A percentile compares a stretch with the other conserved stretches of the same genome.
These are phyloP conservation scores for Cryptosporidium parvum DNA, from an alignment of 169 alveolate species.

Conservation along the genomic window DNA sequence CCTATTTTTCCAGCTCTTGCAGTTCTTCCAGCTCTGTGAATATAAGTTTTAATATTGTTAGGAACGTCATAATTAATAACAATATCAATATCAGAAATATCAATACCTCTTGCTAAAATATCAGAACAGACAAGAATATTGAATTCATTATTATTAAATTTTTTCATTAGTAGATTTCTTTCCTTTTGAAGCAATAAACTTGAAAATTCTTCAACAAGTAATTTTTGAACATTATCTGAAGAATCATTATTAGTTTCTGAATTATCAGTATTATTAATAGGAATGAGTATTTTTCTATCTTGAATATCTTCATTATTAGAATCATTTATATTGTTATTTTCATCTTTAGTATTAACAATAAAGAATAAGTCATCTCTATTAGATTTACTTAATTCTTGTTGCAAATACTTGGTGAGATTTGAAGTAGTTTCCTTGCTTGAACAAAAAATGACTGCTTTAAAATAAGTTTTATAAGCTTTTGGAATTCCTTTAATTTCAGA, in stretches of 20 bases:
- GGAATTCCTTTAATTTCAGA: slow-evolving; percentile 15
- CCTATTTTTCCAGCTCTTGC: slow-evolving; percentile 92
- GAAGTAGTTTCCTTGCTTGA: slow-evolving; percentile 52
- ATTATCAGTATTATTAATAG: not conserved
- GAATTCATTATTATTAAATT: slow-evolving; percentile 30
- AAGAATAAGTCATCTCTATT: slow-evolving; percentile 1
- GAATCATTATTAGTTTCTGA: not conserved
- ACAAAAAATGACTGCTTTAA: slow-evolving; percentile 45
- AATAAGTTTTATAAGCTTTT: slow-evolving; percentile 17
- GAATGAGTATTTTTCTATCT: not conserved
- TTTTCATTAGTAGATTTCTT: slow-evolving; percentile 46
- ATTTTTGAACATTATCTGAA: not conserved
- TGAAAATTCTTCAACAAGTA: slow-evolving; percentile 52
- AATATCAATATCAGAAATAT: slow-evolving; percentile 86
- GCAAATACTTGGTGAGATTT: slow-evolving; percentile 39
- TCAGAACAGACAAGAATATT: slow-evolving; percentile 91
- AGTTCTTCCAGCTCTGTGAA: slow-evolving; percentile 92
- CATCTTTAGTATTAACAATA: not conserved
- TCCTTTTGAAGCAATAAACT: slow-evolving; percentile 59
- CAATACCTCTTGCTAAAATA: slow-evolving; percentile 91
- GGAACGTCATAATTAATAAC: slow-evolving; percentile 92
- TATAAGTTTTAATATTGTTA: slow-evolving; percentile 83
- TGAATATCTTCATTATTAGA: not conserved
- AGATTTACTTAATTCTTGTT: slow-evolving; percentile 4
- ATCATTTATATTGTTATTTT: not conserved